Evolutionary conservation across 768 basidiomycete genomes (phyloP).

Genomic region (Xerocomellus chrysenteron): DNA sequence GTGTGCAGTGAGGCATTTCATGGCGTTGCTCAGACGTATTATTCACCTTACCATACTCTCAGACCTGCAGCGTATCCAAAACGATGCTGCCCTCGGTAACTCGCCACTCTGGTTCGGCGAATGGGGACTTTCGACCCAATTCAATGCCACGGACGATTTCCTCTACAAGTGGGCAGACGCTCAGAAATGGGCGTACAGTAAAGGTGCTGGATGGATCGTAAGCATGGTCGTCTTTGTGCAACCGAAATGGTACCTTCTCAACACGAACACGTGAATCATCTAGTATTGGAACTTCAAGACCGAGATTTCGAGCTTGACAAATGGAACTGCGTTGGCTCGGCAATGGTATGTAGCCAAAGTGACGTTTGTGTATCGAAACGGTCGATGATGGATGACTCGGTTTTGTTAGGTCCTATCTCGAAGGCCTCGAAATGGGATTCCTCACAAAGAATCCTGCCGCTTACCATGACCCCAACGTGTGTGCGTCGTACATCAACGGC

Average conservation of each 20-base stretch:
- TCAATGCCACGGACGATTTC: conserved; percentile 61
- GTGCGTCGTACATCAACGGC: conserved; percentile 45
- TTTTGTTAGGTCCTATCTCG: conserved; percentile 61
- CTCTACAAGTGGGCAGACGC: conserved; percentile 71
- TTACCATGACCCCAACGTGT: conserved; percentile 60
- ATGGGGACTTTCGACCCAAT: conserved; percentile 65
- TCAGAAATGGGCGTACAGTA: conserved; percentile 63
- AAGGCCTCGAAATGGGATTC: conserved; percentile 57
- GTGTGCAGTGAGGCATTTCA: conserved; percentile 60
- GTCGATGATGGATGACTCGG: not conserved
- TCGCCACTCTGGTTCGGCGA: conserved; percentile 57
- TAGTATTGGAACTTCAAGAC: conserved; percentile 77
- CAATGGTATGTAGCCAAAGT: conserved; percentile 54
- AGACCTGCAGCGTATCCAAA: conserved; percentile 61
- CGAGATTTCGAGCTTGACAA: conserved; percentile 49
- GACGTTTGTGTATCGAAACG: not conserved
- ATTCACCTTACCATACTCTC: not conserved
- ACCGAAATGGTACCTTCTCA: not conserved
- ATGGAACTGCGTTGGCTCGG: conserved; percentile 48
- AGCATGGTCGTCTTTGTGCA: conserved; percentile 23
- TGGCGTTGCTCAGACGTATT: not conserved
- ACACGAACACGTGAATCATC: not conserved
- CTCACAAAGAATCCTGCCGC: conserved; percentile 61
- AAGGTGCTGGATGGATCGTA: conserved; percentile 67
- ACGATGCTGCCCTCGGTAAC: conserved; percentile 44